Conservation (phyloP, 2,329 filamentous ascomycete genomes). For the Cladorrhinum sp. region DNA sequence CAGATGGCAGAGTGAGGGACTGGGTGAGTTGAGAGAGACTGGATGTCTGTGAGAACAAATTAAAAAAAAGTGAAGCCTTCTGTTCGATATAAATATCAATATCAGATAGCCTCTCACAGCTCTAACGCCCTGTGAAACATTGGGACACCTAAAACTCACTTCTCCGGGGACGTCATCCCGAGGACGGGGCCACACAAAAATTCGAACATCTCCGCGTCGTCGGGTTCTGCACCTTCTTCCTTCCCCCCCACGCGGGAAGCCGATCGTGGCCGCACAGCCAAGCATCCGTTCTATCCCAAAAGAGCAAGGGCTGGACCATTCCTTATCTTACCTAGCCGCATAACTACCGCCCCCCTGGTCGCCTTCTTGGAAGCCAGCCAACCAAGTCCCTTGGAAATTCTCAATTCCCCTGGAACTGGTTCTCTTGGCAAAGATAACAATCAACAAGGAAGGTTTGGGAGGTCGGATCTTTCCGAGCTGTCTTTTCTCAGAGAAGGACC, state of each 20-base stretch:
- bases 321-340: not conserved
- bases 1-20: not conserved
- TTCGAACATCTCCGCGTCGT: not conserved
- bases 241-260: not conserved
- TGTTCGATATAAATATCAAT: not conserved
- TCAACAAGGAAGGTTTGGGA: not conserved
- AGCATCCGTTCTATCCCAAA: not conserved
- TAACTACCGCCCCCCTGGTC: not conserved
- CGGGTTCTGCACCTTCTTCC: not conserved
- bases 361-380: not conserved
- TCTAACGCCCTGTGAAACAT: not conserved
- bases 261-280: not conserved
- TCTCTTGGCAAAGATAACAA: constrained; percentile 3
- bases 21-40: too few species aligned
- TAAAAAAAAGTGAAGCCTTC: not conserved
- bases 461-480: not conserved
- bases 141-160: not conserved
- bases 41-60: not conserved
- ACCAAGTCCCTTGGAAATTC: not conserved
- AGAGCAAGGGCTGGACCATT: not conserved
- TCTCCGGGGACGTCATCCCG: not conserved
- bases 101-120: not conserved
- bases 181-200: not conserved
- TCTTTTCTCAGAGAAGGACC: too few species aligned
- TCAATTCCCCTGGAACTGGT: not conserved